Conservation (phyloP, 441 rosid genomes). For the Cnidoscolus chayamansa region DNA sequence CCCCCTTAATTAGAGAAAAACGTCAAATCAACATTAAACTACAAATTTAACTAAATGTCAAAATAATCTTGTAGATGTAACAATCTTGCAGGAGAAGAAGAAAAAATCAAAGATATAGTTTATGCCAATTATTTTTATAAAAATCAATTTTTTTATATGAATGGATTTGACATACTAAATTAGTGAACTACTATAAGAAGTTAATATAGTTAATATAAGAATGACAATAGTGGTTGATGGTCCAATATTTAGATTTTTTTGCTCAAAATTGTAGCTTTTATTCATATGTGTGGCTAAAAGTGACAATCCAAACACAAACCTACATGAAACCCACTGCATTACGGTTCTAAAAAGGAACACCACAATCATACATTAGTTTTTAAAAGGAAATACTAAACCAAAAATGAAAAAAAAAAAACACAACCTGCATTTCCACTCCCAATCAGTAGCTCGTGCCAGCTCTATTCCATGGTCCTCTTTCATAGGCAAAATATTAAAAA, state of each 20-base stretch:
- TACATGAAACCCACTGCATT: not conserved
- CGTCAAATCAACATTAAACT: not conserved
- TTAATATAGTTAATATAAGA: not conserved
- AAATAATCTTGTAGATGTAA: not conserved
- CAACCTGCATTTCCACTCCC: not conserved
- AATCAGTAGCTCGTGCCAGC: not conserved
- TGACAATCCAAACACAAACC: conserved; percentile 1
- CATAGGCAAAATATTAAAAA: not conserved
- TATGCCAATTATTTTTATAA: not conserved
- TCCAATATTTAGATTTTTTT: not conserved
- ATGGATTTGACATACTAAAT: not conserved
- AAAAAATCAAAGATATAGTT: not conserved
- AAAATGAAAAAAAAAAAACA: too few relatives aligned
- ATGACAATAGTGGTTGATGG: not conserved
- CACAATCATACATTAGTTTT: not conserved
- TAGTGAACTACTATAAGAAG: not conserved
- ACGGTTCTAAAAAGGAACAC: not conserved
- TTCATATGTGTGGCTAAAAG: not conserved
- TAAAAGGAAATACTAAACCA: not conserved
- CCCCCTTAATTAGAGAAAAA: not conserved
- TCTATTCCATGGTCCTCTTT: not conserved
- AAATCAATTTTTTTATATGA: not conserved
- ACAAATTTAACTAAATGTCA: not conserved
- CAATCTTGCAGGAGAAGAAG: not conserved
- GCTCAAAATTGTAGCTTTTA: not conserved